These are phyloP conservation scores for Leccinum fibrillosum DNA, from an alignment of 768 basidiomycete species.

Conservation along the genomic window DNA sequence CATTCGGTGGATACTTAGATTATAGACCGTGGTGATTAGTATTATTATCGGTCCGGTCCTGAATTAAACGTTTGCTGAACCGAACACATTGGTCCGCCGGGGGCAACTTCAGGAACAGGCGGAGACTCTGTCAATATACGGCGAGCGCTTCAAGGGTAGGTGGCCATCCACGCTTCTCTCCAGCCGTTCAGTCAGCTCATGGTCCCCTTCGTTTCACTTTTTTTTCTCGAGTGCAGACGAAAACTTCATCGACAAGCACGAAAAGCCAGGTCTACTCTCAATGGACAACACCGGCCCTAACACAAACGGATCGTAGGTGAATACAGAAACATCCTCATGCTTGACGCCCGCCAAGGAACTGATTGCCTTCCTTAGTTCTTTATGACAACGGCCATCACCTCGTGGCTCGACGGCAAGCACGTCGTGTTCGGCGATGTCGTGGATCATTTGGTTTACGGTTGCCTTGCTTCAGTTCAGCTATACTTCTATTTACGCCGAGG, in stretches of 20 bases:
- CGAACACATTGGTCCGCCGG: constrained; percentile 32
- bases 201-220: not conserved
- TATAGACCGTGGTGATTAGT: too few relatives aligned
- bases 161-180: not conserved
- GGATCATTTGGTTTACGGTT: constrained; percentile 74
- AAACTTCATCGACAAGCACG: constrained; percentile 65
- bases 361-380: constrained; percentile 50
- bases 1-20: too few relatives aligned
- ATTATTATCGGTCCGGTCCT: too few relatives aligned
- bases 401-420: constrained; percentile 49
- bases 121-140: constrained; percentile 78
- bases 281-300: constrained; percentile 88
- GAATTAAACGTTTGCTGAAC: too few relatives aligned
- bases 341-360: not conserved
- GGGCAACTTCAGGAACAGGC: constrained; percentile 86
- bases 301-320: constrained; percentile 77
- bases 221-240: constrained; percentile 43
- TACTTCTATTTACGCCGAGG: constrained; percentile 65
- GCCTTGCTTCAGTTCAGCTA: constrained; percentile 78
- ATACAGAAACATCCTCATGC: constrained; percentile 5
- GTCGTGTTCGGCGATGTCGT: too few relatives aligned
- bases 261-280: constrained; percentile 63
- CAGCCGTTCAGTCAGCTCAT: not conserved
- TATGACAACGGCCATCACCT: constrained; percentile 69
- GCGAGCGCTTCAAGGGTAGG: constrained; percentile 70